A percentile compares a stretch with the other conserved stretches of the same genome.
Conservation (phyloP, 306 rosid genomes). For the Aeschynomene evenia region DNA sequence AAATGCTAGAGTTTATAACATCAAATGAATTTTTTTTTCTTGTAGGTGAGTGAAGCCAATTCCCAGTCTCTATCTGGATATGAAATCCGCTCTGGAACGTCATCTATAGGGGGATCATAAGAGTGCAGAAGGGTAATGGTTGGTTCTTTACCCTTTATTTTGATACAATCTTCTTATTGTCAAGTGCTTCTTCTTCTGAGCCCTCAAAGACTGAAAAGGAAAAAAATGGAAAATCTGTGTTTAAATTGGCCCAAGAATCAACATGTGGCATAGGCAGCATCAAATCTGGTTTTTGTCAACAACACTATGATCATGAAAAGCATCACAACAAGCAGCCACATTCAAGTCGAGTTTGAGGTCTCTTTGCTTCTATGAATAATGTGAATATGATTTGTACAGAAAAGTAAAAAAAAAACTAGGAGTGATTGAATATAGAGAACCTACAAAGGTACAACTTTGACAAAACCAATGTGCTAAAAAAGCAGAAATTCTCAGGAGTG, state of each 20-base stretch:
- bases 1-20: neutral
- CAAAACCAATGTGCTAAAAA: too few species aligned
- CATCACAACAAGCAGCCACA: conserved; percentile 4
- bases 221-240: neutral
- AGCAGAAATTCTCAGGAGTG: too few species aligned
- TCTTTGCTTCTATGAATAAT: conserved; percentile 2
- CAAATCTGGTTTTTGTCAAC: neutral
- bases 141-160: neutral
- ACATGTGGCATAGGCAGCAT: neutral
- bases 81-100: conserved; percentile 56
- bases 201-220: neutral
- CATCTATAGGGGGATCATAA: conserved; percentile 34
- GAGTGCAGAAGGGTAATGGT: neutral
- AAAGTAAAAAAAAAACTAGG: conserved; percentile 11
- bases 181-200: neutral
- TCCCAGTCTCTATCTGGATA: conserved; percentile 18
- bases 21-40: conserved; percentile 1
- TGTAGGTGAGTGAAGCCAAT: conserved; percentile 46
- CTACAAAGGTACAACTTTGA: neutral
- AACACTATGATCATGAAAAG: neutral
- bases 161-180: neutral
- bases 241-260: neutral
- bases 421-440: neutral
- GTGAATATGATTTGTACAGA: neutral
- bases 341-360: conserved; percentile 2